phyloP scores from a whole-genome alignment of 257 asterid species.

The Plantago major region DNA sequence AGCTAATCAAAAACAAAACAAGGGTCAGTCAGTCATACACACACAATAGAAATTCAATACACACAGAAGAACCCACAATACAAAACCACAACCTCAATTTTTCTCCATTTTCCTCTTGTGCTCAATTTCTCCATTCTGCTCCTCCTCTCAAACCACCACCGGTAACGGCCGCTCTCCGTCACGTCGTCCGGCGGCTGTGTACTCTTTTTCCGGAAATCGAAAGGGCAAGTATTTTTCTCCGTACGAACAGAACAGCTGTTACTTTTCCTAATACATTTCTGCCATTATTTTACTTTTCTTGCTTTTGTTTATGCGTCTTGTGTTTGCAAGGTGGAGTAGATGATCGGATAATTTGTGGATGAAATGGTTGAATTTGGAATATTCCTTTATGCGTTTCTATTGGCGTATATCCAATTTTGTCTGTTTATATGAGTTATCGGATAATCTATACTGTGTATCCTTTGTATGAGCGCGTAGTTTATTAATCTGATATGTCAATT shows the following conservation, averaged over 20 bases:
- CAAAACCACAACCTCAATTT: constrained; percentile 23
- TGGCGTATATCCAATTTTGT: background rate
- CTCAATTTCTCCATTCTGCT: constrained; percentile 13
- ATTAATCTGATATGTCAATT: constrained; percentile 16
- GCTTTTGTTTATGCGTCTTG: constrained; percentile 6
- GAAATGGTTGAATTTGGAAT: constrained; percentile 17
- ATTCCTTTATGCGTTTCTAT: constrained; percentile 3
- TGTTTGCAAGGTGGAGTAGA: constrained; percentile 9
- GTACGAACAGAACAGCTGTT: background rate
- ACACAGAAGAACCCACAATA: constrained; percentile 15
- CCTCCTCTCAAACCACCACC: constrained; percentile 32
- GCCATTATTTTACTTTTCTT: background rate
- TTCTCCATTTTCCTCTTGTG: constrained; percentile 11
- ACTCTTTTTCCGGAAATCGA: background rate
- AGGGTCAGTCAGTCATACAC: background rate
- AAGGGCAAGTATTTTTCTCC: constrained; percentile 7
- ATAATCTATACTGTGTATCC: background rate
- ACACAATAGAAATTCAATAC: constrained; percentile 4
- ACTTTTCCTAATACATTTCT: background rate
- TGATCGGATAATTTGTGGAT: constrained; percentile 27
- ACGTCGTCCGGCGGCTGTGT: constrained; percentile 1
- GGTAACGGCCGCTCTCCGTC: too few relatives aligned
- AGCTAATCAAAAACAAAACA: constrained; percentile 9
- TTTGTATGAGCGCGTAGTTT: constrained; percentile 4
- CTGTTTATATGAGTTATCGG: constrained; percentile 4